phyloP scores from a whole-genome alignment of 345 rosid genomes.

The Hibiscus trionum region DNA sequence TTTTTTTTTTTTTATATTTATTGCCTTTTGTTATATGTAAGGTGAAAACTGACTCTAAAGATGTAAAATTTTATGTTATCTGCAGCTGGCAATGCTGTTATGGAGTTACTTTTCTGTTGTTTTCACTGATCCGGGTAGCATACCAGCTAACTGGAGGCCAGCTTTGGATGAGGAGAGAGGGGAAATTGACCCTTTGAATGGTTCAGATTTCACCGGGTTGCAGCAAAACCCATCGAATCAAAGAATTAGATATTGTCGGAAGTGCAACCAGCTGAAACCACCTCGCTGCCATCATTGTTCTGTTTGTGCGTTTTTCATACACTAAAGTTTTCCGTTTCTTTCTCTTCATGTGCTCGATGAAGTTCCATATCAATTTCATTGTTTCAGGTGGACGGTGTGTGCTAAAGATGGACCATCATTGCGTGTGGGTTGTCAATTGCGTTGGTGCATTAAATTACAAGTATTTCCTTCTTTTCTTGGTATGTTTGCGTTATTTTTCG shows the following conservation, averaged over 20 bases:
- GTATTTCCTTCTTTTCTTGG: slow-evolving; percentile 94
- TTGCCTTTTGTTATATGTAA: not conserved
- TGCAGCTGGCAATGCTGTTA: slow-evolving; percentile 83
- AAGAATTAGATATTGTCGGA: slow-evolving; percentile 71
- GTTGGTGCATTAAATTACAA: slow-evolving; percentile 94
- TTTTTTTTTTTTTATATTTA: too few species aligned
- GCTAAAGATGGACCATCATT: slow-evolving; percentile 97
- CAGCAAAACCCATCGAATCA: slow-evolving; percentile 53
- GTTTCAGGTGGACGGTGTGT: slow-evolving; percentile 83
- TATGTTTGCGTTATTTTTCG: slow-evolving; percentile 27
- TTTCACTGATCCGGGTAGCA: slow-evolving; percentile 84
- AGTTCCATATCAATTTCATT: slow-evolving; percentile 15
- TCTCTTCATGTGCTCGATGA: not conserved
- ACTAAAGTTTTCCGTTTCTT: not conserved
- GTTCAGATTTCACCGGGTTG: slow-evolving; percentile 46
- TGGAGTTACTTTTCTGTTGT: slow-evolving; percentile 98
- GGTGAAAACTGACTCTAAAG: slow-evolving; percentile 2
- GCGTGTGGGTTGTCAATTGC: slow-evolving; percentile 99
- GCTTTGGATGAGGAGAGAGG: slow-evolving; percentile 72
- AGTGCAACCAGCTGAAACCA: slow-evolving; percentile 85
- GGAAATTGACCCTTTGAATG: slow-evolving; percentile 68
- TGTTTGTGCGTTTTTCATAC: slow-evolving; percentile 58
- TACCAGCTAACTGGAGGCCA: slow-evolving; percentile 87
- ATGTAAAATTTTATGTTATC: slow-evolving; percentile 8
- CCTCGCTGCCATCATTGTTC: slow-evolving; percentile 98